Conservation (phyloP, 768 basidiomycete genomes). For the Pleurotus sapidus region DNA sequence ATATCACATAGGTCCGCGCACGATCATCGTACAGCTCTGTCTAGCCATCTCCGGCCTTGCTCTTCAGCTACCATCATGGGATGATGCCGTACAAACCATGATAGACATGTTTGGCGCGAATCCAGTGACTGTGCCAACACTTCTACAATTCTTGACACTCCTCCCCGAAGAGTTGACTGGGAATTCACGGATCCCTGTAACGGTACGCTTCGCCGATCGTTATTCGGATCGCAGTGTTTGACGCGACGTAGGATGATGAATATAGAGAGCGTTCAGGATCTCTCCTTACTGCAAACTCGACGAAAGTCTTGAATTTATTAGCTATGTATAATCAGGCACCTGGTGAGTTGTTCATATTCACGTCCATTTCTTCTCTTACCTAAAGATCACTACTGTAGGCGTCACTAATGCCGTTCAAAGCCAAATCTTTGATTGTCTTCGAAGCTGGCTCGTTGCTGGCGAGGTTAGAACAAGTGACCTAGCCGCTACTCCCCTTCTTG, state of each 20-base stretch:
- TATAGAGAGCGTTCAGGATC: conserved; percentile 57
- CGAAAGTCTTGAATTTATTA: conserved; percentile 73
- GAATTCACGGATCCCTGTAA: conserved; percentile 85
- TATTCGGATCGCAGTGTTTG: background rate
- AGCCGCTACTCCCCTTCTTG: conserved; percentile 75
- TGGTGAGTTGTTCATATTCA: conserved; percentile 49
- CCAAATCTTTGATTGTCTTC: conserved; percentile 82
- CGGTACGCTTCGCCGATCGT: conserved; percentile 49
- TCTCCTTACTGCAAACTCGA: conserved; percentile 67
- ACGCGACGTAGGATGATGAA: conserved; percentile 62
- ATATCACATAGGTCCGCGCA: conserved; percentile 75
- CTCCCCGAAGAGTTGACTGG: conserved; percentile 86
- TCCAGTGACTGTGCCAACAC: conserved; percentile 75
- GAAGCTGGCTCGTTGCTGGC: conserved; percentile 86
- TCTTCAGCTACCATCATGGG: conserved; percentile 85
- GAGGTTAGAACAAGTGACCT: conserved; percentile 69
- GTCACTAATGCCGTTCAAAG: conserved; percentile 75
- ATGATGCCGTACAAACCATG: conserved; percentile 74
- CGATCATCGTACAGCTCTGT: conserved; percentile 86
- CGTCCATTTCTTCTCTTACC: background rate
- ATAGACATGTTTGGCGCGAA: conserved; percentile 84
- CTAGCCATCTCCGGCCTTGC: conserved; percentile 89
- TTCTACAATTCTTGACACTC: conserved; percentile 87
- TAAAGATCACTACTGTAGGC: conserved; percentile 45
- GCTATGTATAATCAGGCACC: conserved; percentile 85